Evolutionary conservation across 2,329 filamentous ascomycete species (phyloP).

Genomic region (Xylariomycetidae sp.): DNA sequence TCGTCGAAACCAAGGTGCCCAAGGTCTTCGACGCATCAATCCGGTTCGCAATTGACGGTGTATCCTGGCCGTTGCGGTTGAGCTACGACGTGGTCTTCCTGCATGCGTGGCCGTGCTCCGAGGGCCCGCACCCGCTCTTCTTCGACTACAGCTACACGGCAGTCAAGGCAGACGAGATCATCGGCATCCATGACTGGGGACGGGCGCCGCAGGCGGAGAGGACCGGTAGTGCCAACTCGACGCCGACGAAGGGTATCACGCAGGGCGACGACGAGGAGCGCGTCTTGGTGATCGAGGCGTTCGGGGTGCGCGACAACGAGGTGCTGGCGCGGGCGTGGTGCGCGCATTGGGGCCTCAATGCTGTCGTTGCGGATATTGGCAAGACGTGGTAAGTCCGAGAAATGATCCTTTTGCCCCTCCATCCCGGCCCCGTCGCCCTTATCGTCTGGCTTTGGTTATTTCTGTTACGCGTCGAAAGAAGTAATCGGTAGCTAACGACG

Average conservation of each 20-base stretch:
- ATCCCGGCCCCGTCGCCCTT: constrained; percentile 1
- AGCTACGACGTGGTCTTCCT: constrained; percentile 62
- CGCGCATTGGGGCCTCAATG: constrained; percentile 66
- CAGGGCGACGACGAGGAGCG: constrained; percentile 46
- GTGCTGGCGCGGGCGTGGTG: constrained; percentile 74
- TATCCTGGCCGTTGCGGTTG: constrained; percentile 57
- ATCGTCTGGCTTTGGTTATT: too few species aligned
- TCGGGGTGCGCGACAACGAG: constrained; percentile 69
- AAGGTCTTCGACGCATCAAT: constrained; percentile 54
- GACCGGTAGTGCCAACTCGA: constrained; percentile 17
- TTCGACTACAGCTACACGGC: constrained; percentile 61
- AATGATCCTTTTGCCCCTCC: constrained; percentile 1
- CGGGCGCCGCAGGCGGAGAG: constrained; percentile 21
- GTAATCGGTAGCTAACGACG: constrained; percentile 12
- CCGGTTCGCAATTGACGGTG: constrained; percentile 57
- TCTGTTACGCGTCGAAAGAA: too few species aligned
- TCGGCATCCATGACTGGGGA: constrained; percentile 62
- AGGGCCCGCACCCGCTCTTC: constrained; percentile 63
- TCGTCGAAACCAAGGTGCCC: constrained; percentile 20
- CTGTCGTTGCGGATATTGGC: constrained; percentile 62
- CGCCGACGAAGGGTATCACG: constrained; percentile 4
- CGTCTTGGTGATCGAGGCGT: constrained; percentile 66
- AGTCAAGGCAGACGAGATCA: constrained; percentile 58
- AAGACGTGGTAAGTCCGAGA: constrained; percentile 58
- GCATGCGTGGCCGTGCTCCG: constrained; percentile 57